Evolutionary conservation across 306 rosid genomes (phyloP).

Genomic region (Lablab purpureus): DNA sequence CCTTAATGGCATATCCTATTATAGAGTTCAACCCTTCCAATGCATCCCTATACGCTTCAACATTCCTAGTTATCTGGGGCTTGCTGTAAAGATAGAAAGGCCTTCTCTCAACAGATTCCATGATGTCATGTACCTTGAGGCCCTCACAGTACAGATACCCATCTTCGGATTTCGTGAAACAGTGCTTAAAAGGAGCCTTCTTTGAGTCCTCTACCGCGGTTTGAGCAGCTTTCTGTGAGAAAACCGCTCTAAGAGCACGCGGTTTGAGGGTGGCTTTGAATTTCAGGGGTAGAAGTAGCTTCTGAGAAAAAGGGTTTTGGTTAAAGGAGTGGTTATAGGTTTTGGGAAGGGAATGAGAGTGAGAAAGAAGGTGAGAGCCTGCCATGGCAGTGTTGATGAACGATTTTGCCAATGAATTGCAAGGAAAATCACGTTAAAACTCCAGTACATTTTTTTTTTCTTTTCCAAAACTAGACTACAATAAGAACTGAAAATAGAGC

Average conservation of each 20-base stretch:
- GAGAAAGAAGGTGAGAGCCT: conserved; percentile 56
- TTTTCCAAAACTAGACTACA: not conserved
- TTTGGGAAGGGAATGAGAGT: conserved; percentile 54
- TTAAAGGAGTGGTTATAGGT: conserved; percentile 43
- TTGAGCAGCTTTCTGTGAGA: conserved; percentile 65
- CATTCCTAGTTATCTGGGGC: conserved; percentile 85
- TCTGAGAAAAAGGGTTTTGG: conserved; percentile 54
- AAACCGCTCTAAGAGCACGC: conserved; percentile 60
- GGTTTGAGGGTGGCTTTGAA: conserved; percentile 48
- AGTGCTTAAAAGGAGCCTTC: conserved; percentile 62
- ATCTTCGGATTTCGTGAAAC: conserved; percentile 82
- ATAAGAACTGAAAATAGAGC: not conserved
- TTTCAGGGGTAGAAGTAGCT: conserved; percentile 42
- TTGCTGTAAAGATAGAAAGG: conserved; percentile 94
- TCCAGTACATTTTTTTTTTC: not conserved
- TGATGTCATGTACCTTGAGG: conserved; percentile 76
- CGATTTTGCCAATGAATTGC: not conserved
- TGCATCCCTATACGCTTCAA: conserved; percentile 82
- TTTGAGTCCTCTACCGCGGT: conserved; percentile 42
- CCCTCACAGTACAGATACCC: conserved; percentile 82
- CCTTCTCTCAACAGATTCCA: conserved; percentile 86
- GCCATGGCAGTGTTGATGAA: conserved; percentile 54
- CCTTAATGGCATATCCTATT: conserved; percentile 93
- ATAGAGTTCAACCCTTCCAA: conserved; percentile 76
- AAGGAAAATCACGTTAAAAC: conserved; percentile 19